phyloP scores from a whole-genome alignment of 768 basidiomycete species.

The Gymnopilus dilepis region DNA sequence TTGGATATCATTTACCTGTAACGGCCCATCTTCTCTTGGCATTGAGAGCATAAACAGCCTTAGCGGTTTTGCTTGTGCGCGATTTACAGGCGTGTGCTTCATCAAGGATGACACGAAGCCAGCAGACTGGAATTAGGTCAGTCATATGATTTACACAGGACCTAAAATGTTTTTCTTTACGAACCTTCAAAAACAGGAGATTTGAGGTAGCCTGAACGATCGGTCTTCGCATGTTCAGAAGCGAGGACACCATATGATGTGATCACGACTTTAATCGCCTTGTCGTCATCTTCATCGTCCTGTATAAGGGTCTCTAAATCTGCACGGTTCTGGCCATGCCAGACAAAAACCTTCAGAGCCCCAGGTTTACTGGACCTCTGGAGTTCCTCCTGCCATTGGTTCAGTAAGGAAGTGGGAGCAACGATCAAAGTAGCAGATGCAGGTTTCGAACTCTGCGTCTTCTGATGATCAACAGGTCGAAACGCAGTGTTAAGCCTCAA shows the following conservation, averaged over 20 bases:
- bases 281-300: slow-evolving; percentile 53
- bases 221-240: slow-evolving; percentile 82
- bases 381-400: slow-evolving; percentile 97
- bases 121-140: slow-evolving; percentile 58
- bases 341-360: slow-evolving; percentile 69
- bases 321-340: slow-evolving; percentile 89
- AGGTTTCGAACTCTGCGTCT: slow-evolving; percentile 32
- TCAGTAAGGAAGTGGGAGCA: slow-evolving; percentile 87
- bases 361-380: slow-evolving; percentile 78
- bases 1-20: slow-evolving; percentile 56
- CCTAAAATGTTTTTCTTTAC: too few relatives aligned
- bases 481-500: slow-evolving; percentile 69
- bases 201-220: slow-evolving; percentile 49
- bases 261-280: slow-evolving; percentile 77
- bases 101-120: slow-evolving; percentile 85
- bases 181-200: slow-evolving; percentile 77
- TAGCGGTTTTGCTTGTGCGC: slow-evolving; percentile 84
- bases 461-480: slow-evolving; percentile 45
- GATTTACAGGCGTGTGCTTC: slow-evolving; percentile 97
- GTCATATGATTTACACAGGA: background rate
- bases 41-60: slow-evolving; percentile 83
- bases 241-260: slow-evolving; percentile 92
- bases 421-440: slow-evolving; percentile 84
- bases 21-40: slow-evolving; percentile 89
- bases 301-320: slow-evolving; percentile 67